phyloP scores from a whole-genome alignment of 768 basidiomycete genomes.

The Fistulinella prunicolor region DNA sequence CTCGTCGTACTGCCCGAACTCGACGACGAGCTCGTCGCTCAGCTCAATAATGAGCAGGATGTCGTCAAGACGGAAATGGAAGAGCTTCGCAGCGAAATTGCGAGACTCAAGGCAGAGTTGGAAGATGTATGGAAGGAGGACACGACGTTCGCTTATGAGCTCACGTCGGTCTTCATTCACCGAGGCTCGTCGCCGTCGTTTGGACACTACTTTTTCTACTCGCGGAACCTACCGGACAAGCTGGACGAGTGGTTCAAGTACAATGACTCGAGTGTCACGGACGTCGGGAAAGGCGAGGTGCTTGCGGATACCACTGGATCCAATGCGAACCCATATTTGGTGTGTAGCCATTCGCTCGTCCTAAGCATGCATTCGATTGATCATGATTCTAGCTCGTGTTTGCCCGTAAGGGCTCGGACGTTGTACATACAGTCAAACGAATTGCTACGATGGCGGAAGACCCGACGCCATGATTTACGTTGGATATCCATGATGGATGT shows the following conservation, averaged over 20 bases:
- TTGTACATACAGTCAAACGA: constrained; percentile 80
- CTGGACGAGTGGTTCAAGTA: constrained; percentile 94
- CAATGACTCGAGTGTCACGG: constrained; percentile 85
- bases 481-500: constrained; percentile 28
- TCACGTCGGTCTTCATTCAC: constrained; percentile 94
- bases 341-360: constrained; percentile 34
- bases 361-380: no score
- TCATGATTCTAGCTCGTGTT: constrained; percentile 64
- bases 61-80: constrained; percentile 57
- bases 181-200: constrained; percentile 83
- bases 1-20: constrained; percentile 44
- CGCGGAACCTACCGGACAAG: constrained; percentile 75
- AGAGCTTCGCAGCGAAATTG: constrained; percentile 46
- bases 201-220: constrained; percentile 97
- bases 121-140: constrained; percentile 75
- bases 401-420: constrained; percentile 72
- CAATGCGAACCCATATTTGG: constrained; percentile 88
- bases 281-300: constrained; percentile 78
- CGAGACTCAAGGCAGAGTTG: constrained; percentile 60
- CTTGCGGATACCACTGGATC: constrained; percentile 87
- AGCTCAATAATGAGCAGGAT: constrained; percentile 53
- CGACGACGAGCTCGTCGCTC: constrained; percentile 54
- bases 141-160: constrained; percentile 70
- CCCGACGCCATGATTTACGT: constrained; percentile 25
- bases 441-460: constrained; percentile 35